Conservation (phyloP, 163 green algal genomes). For the Coccomyxa subellipsoidea region DNA sequence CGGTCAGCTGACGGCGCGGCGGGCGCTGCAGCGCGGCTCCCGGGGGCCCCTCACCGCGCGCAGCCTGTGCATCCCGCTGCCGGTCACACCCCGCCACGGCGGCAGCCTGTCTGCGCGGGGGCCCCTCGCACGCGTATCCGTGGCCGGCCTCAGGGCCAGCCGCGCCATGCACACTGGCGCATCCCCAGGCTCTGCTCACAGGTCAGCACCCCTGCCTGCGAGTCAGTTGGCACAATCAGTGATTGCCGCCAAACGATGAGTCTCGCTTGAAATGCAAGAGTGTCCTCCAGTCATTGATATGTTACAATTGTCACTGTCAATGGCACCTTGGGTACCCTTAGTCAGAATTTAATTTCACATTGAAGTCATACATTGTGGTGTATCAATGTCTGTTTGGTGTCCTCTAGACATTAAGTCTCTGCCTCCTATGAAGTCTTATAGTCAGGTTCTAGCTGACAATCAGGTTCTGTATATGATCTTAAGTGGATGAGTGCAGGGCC, state of each 20-base stretch:
- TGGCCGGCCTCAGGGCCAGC: neutral
- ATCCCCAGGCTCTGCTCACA: neutral
- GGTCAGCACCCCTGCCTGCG: neutral
- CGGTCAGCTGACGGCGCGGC: neutral
- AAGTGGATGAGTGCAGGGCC: neutral
- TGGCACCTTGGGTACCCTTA: too few relatives aligned
- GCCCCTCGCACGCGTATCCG: neutral
- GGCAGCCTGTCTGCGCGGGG: neutral
- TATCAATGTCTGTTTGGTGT: too few relatives aligned
- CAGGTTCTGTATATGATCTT: too few relatives aligned
- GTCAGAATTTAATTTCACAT: too few relatives aligned
- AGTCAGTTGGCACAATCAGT: neutral
- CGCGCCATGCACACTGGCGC: neutral
- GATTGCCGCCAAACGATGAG: too few relatives aligned
- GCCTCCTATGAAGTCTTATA: too few relatives aligned
- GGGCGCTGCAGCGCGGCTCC: neutral
- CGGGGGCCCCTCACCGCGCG: neutral
- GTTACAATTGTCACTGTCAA: too few relatives aligned
- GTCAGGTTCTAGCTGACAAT: too few relatives aligned
- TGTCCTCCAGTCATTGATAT: too few relatives aligned
- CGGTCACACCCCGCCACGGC: neutral
- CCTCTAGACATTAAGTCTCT: too few relatives aligned
- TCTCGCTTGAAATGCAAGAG: too few relatives aligned
- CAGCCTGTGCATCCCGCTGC: constrained; percentile 3
- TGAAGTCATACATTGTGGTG: too few relatives aligned